Conservation (phyloP, 768 basidiomycete genomes). For the Psilocybe tampanensis region DNA sequence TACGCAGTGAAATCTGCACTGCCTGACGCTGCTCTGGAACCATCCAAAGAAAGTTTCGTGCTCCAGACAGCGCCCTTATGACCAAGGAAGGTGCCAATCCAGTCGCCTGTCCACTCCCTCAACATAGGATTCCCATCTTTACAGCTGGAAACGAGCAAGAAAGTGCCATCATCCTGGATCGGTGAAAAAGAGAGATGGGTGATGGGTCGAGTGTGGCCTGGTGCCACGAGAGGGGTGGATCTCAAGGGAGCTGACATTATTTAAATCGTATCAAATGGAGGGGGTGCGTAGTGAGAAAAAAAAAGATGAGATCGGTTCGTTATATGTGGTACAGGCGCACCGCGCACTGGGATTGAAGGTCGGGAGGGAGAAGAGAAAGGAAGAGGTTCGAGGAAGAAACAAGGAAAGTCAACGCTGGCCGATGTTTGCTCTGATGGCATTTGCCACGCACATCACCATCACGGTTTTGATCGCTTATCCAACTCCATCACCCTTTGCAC, state of each 20-base stretch:
- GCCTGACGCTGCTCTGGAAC: conserved; percentile 85
- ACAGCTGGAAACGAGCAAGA: conserved; percentile 92
- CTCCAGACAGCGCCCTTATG: conserved; percentile 98
- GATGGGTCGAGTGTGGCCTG: conserved; percentile 86
- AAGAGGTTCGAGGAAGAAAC: conserved; percentile 14
- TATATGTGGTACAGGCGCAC: conserved; percentile 54
- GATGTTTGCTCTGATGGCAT: conserved; percentile 21
- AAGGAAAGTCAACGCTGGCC: conserved; percentile 5
- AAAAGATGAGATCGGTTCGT: conserved; percentile 32
- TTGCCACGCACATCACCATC: conserved; percentile 19
- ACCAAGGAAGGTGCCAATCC: conserved; percentile 92
- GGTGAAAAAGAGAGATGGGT: conserved; percentile 93
- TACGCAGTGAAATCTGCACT: conserved; percentile 98
- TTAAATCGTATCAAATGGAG: conserved; percentile 33
- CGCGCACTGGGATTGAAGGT: conserved; percentile 43
- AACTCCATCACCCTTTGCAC: conserved; percentile 9
- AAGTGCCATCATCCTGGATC: conserved; percentile 82
- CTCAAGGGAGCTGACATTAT: conserved; percentile 65
- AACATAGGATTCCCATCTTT: conserved; percentile 99
- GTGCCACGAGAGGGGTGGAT: conserved; percentile 79
- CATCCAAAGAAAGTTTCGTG: conserved; percentile 86
- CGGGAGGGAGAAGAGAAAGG: conserved; percentile 21
- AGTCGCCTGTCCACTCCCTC: conserved; percentile 97
- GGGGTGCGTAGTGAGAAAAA: conserved; percentile 19
- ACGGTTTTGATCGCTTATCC: conserved; percentile 15